These are phyloP conservation scores for Cystofilobasidium bisporidii DNA, from an alignment of 768 basidiomycete genomes.

Conservation along the genomic window DNA sequence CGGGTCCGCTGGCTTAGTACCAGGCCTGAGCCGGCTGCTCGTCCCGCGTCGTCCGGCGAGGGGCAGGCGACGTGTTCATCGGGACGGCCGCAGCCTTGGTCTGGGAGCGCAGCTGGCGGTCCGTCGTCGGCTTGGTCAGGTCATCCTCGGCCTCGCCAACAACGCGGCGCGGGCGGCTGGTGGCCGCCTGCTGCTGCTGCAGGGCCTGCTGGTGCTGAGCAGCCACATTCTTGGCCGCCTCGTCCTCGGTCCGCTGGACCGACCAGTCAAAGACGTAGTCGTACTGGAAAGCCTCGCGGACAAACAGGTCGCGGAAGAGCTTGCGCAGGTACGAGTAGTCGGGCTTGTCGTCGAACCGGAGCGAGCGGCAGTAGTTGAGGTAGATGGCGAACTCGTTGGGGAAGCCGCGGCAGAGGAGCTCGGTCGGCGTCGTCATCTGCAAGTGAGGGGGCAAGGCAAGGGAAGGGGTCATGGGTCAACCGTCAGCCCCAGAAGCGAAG, in stretches of 20 bases:
- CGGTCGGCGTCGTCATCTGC: slow-evolving; percentile 46
- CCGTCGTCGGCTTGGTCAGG: slow-evolving; percentile 12
- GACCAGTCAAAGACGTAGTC: slow-evolving; percentile 99
- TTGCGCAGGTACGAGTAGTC: slow-evolving; percentile 99
- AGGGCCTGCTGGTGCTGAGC: background rate
- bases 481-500: no score
- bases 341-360: slow-evolving; percentile 99
- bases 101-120: slow-evolving; percentile 27
- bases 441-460: background rate
- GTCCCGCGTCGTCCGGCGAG: slow-evolving; percentile 18
- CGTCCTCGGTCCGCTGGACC: slow-evolving; percentile 30
- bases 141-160: slow-evolving; percentile 3
- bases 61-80: slow-evolving; percentile 10
- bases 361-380: slow-evolving; percentile 96
- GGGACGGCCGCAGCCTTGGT: slow-evolving; percentile 25
- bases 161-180: slow-evolving; percentile 20
- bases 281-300: slow-evolving; percentile 86
- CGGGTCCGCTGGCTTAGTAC: slow-evolving; percentile 7
- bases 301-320: slow-evolving; percentile 91
- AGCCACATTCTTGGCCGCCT: slow-evolving; percentile 1
- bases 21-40: slow-evolving; percentile 19
- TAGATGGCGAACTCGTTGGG: slow-evolving; percentile 99
- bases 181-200: slow-evolving; percentile 10
- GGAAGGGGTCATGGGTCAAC: no score
- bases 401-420: slow-evolving; percentile 96